Percentiles rank a stretch among this genome's conserved stretches.
Conservation (phyloP, 148 eudicot genomes). For the Suaeda aralocaspica region DNA sequence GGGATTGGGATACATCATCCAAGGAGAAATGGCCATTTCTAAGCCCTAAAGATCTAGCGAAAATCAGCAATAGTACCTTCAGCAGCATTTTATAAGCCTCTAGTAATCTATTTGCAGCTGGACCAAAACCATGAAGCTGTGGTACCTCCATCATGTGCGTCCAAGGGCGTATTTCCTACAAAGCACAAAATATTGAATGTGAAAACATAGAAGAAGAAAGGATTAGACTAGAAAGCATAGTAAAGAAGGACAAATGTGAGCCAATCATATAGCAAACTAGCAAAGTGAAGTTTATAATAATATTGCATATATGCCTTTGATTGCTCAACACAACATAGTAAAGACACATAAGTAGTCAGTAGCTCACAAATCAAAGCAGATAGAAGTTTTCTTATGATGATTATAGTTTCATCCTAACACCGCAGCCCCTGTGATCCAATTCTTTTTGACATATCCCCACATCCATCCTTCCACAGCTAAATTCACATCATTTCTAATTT, state of each 20-base stretch:
- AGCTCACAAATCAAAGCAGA: background rate
- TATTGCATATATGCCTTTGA: background rate
- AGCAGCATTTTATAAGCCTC: constrained; percentile 95
- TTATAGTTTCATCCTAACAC: background rate
- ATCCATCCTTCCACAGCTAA: background rate
- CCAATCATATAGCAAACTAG: background rate
- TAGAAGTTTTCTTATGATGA: background rate
- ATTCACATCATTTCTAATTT: no score
- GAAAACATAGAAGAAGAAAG: background rate
- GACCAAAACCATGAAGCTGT: constrained; percentile 97
- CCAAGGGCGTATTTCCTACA: constrained; percentile 96
- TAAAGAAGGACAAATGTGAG: background rate
- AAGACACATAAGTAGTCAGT: background rate
- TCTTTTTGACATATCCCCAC: background rate
- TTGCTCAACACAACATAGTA: background rate
- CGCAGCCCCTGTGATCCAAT: background rate
- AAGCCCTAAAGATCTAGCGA: background rate
- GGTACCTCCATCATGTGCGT: constrained; percentile 99
- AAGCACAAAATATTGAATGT: constrained; percentile 1
- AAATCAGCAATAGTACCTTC: constrained; percentile 51
- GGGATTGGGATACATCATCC: no score
- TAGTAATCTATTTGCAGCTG: constrained; percentile 90
- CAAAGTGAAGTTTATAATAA: background rate
- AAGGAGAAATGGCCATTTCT: background rate
- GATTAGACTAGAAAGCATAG: constrained; percentile 7